A percentile compares a stretch with the other conserved stretches of the same genome.
Evolutionary conservation across 1,284 basidiomycete species (phyloP).

Genomic region (Malassezia arunalokei): DNA sequence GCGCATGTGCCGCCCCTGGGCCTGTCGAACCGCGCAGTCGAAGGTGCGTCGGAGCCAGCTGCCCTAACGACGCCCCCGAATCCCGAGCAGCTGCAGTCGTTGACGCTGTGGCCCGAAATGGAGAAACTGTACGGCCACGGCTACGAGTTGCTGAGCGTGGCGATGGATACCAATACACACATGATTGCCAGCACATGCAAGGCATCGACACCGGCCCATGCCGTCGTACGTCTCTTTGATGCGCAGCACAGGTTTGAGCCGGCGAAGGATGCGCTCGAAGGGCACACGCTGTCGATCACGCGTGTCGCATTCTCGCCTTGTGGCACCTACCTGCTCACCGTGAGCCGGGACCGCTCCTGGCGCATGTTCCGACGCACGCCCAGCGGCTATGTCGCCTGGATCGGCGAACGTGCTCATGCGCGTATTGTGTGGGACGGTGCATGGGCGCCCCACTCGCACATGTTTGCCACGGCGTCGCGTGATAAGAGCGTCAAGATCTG

Average conservation of each 20-base stretch:
- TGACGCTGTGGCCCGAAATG: slow-evolving; percentile 86
- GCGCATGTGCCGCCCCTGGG: slow-evolving; percentile 40
- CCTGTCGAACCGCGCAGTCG: slow-evolving; percentile 40
- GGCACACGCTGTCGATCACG: slow-evolving; percentile 81
- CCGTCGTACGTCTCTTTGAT: slow-evolving; percentile 72
- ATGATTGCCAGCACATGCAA: slow-evolving; percentile 85
- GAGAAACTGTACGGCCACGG: slow-evolving; percentile 98
- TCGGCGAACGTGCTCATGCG: slow-evolving; percentile 63
- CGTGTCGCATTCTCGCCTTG: slow-evolving; percentile 75
- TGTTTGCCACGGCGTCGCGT: slow-evolving; percentile 84
- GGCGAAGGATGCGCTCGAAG: slow-evolving; percentile 58
- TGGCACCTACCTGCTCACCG: slow-evolving; percentile 65
- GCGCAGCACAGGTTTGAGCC: slow-evolving; percentile 54
- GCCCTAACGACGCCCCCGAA: slow-evolving; percentile 47
- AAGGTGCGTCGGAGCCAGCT: background rate
- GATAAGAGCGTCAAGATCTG: slow-evolving; percentile 68
- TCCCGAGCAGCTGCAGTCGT: slow-evolving; percentile 58
- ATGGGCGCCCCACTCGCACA: slow-evolving; percentile 57
- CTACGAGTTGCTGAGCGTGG: slow-evolving; percentile 61
- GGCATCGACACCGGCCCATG: slow-evolving; percentile 73
- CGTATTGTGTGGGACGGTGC: slow-evolving; percentile 91
- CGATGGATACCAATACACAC: slow-evolving; percentile 31
- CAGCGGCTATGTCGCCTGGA: slow-evolving; percentile 21
- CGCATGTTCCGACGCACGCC: slow-evolving; percentile 56
- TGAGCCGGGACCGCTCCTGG: slow-evolving; percentile 87